Conservation (phyloP, 768 basidiomycete species). For the Boletus rubroflammeus region DNA sequence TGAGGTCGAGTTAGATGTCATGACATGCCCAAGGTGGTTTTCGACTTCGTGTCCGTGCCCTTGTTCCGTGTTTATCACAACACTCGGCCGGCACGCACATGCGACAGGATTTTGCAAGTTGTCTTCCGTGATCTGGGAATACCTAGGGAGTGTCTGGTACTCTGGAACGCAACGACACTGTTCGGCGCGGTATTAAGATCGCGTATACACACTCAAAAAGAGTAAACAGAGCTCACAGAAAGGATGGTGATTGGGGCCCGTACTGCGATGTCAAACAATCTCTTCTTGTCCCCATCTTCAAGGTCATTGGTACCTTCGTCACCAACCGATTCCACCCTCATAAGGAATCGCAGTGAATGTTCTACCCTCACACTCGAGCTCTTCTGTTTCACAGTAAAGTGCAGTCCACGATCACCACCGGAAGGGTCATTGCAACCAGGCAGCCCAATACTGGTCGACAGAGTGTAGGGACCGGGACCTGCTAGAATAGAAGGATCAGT, state of each 20-base stretch:
- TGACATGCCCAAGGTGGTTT: conserved; percentile 25
- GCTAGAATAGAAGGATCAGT: conserved; percentile 21
- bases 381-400: conserved; percentile 69
- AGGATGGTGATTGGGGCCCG: conserved; percentile 86
- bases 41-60: conserved; percentile 3
- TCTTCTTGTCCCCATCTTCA: conserved; percentile 66
- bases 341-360: conserved; percentile 76
- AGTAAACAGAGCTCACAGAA: conserved; percentile 53
- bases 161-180: conserved; percentile 84
- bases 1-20: conserved; percentile 28
- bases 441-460: conserved; percentile 16
- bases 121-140: conserved; percentile 42
- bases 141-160: conserved; percentile 75
- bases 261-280: conserved; percentile 83
- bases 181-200: neutral
- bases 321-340: conserved; percentile 73
- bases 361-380: conserved; percentile 67
- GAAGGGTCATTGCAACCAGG: conserved; percentile 12
- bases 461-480: conserved; percentile 26
- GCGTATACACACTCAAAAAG: neutral
- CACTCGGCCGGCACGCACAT: conserved; percentile 43
- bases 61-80: neutral
- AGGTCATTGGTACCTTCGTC: conserved; percentile 59
- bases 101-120: neutral
- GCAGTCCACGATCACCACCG: conserved; percentile 39